phyloP scores from a whole-genome alignment of 2,329 filamentous ascomycete genomes.

The Byssoonygena ceratinophila region DNA sequence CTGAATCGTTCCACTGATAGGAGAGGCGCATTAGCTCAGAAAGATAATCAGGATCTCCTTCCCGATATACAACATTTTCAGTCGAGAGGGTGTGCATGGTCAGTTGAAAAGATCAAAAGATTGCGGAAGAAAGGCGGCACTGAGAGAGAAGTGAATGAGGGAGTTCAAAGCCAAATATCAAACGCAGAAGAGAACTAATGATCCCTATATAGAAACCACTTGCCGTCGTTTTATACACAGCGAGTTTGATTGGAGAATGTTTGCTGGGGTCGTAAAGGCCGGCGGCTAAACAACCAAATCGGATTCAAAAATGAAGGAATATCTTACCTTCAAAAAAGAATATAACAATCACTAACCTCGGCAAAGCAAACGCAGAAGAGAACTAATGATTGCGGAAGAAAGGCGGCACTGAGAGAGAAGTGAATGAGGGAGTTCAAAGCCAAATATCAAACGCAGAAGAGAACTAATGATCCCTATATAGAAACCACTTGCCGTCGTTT shows the following conservation, averaged over 20 bases:
- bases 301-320: not conserved
- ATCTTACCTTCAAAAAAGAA: conserved; percentile 9
- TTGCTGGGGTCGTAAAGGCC: conserved; percentile 4
- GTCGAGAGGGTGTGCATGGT: conserved; percentile 4
- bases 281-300: conserved; percentile 9
- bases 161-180: not conserved
- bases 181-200: not conserved
- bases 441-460: not conserved
- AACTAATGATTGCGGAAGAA: too few species aligned
- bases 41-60: not conserved
- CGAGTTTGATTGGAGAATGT: not conserved
- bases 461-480: not conserved
- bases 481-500: not conserved
- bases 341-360: not conserved
- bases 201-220: not conserved
- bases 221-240: not conserved
- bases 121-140: not conserved
- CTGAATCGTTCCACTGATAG: conserved; percentile 22
- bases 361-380: too few species aligned
- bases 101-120: not conserved
- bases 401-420: too few species aligned
- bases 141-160: not conserved
- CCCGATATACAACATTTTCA: not conserved
- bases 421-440: not conserved
- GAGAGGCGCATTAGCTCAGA: conserved; percentile 16